Conservation (phyloP, 345 rosid genomes). For the Pseudoturritis turrita region DNA sequence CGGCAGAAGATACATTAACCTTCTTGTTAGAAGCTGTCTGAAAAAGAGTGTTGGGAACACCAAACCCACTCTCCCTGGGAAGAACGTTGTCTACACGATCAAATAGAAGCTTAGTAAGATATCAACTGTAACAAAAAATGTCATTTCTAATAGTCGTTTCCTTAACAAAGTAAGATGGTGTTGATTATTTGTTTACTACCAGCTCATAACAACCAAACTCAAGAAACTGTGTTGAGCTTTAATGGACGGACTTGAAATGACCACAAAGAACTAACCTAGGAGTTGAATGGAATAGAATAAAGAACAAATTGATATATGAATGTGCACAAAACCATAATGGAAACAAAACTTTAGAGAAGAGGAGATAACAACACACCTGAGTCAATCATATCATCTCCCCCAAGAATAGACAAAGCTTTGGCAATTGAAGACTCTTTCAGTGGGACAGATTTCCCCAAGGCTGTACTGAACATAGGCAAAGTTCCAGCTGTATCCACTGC, state of each 20-base stretch:
- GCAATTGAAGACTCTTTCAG: conserved; percentile 60
- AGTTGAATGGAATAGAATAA: not conserved
- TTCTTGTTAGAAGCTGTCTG: conserved; percentile 75
- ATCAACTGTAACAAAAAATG: not conserved
- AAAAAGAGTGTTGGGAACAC: conserved; percentile 48
- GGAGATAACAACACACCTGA: conserved; percentile 33
- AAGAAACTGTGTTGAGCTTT: not conserved
- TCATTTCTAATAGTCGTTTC: not conserved
- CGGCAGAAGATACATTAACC: conserved; percentile 61
- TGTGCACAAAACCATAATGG: not conserved
- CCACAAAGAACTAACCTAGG: not conserved
- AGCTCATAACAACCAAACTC: not conserved
- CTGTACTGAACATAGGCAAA: conserved; percentile 56
- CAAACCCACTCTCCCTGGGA: conserved; percentile 16
- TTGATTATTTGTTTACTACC: not conserved
- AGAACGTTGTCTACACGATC: conserved; percentile 36
- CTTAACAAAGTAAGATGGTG: conserved; percentile 2
- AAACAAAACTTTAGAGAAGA: not conserved
- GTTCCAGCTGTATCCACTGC: conserved; percentile 22
- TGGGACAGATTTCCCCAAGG: conserved; percentile 55
- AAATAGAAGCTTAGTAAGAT: conserved; percentile 4
- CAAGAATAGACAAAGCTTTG: conserved; percentile 57
- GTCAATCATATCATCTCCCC: conserved; percentile 18
- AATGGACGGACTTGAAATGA: not conserved
- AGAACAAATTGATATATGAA: not conserved